Evolutionary conservation across 2,329 filamentous ascomycete species (phyloP).

Genomic region (Cercospora sp.): DNA sequence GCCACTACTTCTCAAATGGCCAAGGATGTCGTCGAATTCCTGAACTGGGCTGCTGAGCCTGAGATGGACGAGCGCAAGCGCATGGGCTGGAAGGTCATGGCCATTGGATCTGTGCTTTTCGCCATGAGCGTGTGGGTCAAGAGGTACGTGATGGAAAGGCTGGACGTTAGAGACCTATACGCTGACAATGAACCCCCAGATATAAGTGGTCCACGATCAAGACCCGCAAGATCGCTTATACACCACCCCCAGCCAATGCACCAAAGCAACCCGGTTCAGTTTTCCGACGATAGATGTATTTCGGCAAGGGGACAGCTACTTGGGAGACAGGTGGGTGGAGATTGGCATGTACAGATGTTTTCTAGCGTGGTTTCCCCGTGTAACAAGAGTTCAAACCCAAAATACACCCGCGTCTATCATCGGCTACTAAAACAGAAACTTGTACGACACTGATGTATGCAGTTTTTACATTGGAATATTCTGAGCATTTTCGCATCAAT

Average conservation of each 20-base stretch:
- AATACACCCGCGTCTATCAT: slow-evolving; percentile 9
- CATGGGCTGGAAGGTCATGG: slow-evolving; percentile 97
- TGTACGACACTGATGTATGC: slow-evolving; percentile 3
- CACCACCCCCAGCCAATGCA: slow-evolving; percentile 22
- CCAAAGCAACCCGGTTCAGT: slow-evolving; percentile 29
- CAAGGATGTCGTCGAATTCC: slow-evolving; percentile 97
- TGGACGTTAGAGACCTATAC: not conserved
- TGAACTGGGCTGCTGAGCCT: slow-evolving; percentile 98
- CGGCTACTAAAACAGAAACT: not conserved
- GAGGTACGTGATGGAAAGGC: slow-evolving; percentile 55
- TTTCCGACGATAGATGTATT: slow-evolving; percentile 32
- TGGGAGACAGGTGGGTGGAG: slow-evolving; percentile 17
- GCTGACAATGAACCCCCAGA: slow-evolving; percentile 42
- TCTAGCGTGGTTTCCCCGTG: slow-evolving; percentile 30
- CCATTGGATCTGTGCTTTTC: slow-evolving; percentile 74
- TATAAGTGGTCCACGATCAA: slow-evolving; percentile 99
- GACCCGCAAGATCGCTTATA: slow-evolving; percentile 74
- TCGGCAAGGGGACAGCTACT: slow-evolving; percentile 6
- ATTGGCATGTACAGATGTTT: slow-evolving; percentile 31
- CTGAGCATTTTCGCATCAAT: not conserved
- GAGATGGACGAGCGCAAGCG: slow-evolving; percentile 99
- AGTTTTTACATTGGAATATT: not conserved
- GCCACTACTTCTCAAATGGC: slow-evolving; percentile 98
- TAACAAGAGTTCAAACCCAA: slow-evolving; percentile 27
- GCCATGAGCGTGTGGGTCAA: slow-evolving; percentile 95